These are phyloP conservation scores for Boletus semigastroideus DNA, from an alignment of 1,284 basidiomycete genomes.

Conservation along the genomic window DNA sequence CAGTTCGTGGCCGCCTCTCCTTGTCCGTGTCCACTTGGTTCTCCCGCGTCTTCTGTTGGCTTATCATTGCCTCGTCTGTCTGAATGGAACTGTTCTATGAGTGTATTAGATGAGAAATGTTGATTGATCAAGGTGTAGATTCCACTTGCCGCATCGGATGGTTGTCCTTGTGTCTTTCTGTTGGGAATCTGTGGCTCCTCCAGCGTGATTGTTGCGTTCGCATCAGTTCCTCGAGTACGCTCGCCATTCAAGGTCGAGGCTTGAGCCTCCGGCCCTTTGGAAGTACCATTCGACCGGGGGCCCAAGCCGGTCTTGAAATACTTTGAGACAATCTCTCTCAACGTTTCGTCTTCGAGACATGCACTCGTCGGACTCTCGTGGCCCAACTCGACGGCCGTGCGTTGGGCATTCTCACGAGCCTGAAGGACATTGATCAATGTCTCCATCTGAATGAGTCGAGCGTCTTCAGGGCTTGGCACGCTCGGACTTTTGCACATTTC, in stretches of 20 bases:
- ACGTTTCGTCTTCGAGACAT: slow-evolving; percentile 36
- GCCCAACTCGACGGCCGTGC: slow-evolving; percentile 36
- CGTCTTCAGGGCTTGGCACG: slow-evolving; percentile 51
- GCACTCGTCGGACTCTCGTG: slow-evolving; percentile 43
- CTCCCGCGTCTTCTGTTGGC: background rate
- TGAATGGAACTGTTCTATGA: slow-evolving; percentile 2
- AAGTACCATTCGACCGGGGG: slow-evolving; percentile 12
- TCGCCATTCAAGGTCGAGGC: slow-evolving; percentile 10
- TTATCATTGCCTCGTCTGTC: background rate
- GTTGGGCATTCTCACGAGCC: slow-evolving; percentile 56
- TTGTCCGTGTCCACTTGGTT: background rate
- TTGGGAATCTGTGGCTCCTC: slow-evolving; percentile 15
- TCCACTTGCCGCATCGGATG: slow-evolving; percentile 9
- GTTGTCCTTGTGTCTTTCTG: background rate
- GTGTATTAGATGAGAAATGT: background rate
- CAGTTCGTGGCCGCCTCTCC: too few relatives aligned
- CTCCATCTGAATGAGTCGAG: slow-evolving; percentile 54
- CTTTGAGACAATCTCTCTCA: slow-evolving; percentile 36
- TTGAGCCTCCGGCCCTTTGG: slow-evolving; percentile 26
- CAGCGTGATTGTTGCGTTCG: slow-evolving; percentile 8
- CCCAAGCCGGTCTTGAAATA: slow-evolving; percentile 19
- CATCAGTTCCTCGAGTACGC: background rate
- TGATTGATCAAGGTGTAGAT: background rate
- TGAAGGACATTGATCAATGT: slow-evolving; percentile 55
- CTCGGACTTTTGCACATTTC: slow-evolving; percentile 46